phyloP scores from a whole-genome alignment of 306 rosid species.

The Medicago truncatula region MtrunA17r5.0-ANR NC_053044.1:36040501-36041000 shows the following conservation, averaged over 20 bases:
- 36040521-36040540: constrained; percentile 19
- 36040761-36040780: constrained; percentile 18
- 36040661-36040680: constrained; percentile 25
- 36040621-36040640: constrained; percentile 40
- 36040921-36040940: constrained; percentile 14
- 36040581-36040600: constrained; percentile 96
- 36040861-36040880: constrained; percentile 19
- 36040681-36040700: constrained; percentile 20
- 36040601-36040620: constrained; percentile 94
- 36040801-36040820: neutral
- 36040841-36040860: constrained; percentile 1
- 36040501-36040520: constrained; percentile 24
- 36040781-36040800: constrained; percentile 9
- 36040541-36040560: constrained; percentile 74
- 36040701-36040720: constrained; percentile 26
- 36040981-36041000: constrained; percentile 27
- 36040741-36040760: neutral
- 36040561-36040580: constrained; percentile 83
- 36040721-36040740: neutral
- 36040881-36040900: constrained; percentile 5
- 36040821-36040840: constrained; percentile 12
- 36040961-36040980: neutral
- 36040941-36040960: constrained; percentile 2
- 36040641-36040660: constrained; percentile 21
- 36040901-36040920: constrained; percentile 29